Evolutionary conservation across 495 filamentous ascomycete species (phyloP).

Genomic region (Podospora pseudocomata): DNA sequence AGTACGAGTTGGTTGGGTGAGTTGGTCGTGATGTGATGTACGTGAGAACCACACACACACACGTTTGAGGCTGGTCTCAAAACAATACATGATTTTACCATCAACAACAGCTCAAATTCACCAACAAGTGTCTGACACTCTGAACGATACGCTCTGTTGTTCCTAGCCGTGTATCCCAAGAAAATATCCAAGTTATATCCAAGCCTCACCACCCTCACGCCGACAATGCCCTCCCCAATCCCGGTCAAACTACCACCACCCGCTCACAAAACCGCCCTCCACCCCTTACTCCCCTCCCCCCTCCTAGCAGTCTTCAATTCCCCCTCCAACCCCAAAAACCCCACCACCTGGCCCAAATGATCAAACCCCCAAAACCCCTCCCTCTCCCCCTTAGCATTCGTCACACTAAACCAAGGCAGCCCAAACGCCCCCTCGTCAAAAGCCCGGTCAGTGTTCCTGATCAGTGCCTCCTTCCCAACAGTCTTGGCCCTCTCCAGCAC

Average conservation of each 20-base stretch:
- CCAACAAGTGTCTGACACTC: too few relatives aligned
- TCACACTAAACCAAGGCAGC: slow-evolving; percentile 67
- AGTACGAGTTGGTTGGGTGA: too few relatives aligned
- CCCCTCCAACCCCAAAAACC: slow-evolving; percentile 56
- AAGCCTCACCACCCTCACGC: neutral
- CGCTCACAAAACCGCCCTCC: slow-evolving; percentile 49
- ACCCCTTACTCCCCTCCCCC: slow-evolving; percentile 25
- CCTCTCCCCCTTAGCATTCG: slow-evolving; percentile 54
- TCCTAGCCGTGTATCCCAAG: too few relatives aligned
- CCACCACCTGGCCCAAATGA: slow-evolving; percentile 60
- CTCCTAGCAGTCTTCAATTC: slow-evolving; percentile 13
- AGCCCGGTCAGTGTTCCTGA: slow-evolving; percentile 54
- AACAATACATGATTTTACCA: too few relatives aligned
- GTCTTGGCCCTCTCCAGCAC: slow-evolving; percentile 36
- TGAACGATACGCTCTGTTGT: too few relatives aligned
- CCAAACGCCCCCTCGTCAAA: slow-evolving; percentile 65
- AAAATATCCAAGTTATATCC: neutral
- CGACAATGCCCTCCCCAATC: neutral
- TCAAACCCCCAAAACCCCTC: slow-evolving; percentile 70
- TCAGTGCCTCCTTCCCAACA: slow-evolving; percentile 53
- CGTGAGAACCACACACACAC: too few relatives aligned
- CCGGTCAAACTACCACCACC: neutral
- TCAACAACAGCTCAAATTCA: too few relatives aligned
- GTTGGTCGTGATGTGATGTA: neutral
- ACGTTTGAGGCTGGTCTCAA: too few relatives aligned